Base-by-base conservation (phyloP, 192 early-diverging fungal species). In the Funneliformis geosporum region DNA sequence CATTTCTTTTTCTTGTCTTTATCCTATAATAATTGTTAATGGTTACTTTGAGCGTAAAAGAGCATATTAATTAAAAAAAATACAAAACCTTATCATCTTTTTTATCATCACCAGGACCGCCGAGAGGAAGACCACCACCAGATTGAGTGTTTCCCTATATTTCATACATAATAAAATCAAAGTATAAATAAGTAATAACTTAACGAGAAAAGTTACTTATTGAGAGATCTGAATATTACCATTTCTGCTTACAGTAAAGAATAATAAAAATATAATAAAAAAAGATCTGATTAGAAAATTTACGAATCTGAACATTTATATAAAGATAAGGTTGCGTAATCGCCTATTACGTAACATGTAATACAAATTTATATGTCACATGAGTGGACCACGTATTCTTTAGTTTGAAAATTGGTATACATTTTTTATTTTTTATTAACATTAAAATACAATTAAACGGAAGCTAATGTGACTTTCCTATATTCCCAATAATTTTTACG, bases 1-100 rank as follows among this genome's bases (percentile, higher is more conserved):
- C 95, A 99, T 89, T 98, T 96, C 81, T 97, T 95, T 93, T 98
- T 96, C 85, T 94, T 88, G 81, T 94, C 90, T 71, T 95, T 89
- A 39, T 92, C 86, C 86, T 91, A 78, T 66, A 23, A 7, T 70
- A 11, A 72, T 9, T 25, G 70, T 16, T 73, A n/a, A 10, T 44
- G 25, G 25, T 6, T 12, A 50, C 11, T 14, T 21, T 71, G 21
- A 71, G 11, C 8, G 25, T 11, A n/a, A 50, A 7, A 81, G 21
- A 39, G 33, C 8, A 4, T 18, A 43, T 3, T 14, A 4, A 21
- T 23, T 33, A 2, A 33, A 25, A 25, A 47, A 75, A 43, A 16
- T 33, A 38, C 8, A 2, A 50, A 59, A 83, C 88, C 81, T 89
- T 86, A 78, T 88, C 85, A 60, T 88, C 85, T 66, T 93, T 92